Base-by-base conservation (phyloP, 176 grass and related monocot genomes). In the Oryza longistaminata region DNA sequence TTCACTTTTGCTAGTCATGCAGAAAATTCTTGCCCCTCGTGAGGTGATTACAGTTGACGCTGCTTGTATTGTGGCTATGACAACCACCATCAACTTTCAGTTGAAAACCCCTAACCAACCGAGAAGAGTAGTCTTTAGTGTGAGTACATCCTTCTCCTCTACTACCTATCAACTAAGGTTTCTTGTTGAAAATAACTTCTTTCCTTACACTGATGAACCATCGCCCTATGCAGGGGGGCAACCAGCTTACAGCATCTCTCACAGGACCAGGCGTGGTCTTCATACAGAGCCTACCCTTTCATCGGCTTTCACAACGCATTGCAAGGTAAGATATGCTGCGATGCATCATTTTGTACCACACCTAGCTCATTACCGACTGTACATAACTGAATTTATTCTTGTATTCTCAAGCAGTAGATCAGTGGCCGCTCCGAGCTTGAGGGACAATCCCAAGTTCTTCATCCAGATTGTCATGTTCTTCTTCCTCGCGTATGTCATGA, bases 391-490 rank as follows among this genome's bases (percentile, higher is more conserved):
- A 21, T 61, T 73, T 68, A 70, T 77, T 68, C 7, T 73, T 81
- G 26, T 87, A 53, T 50, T 78, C 11, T 84, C 55, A 85, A 82
- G 75, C 89, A 90, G 71, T 89, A 93, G 93, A 73, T 87, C 96
- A 12, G 84, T 99, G 58, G 91, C 81, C 25, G 88, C 88, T 11
- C 91, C 96, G 81, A 92, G 93, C 84, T 88, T 99, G 90, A 90
- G 96, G 73, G 93, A 99, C 24, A 96, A 99, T 62, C 93, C 96
- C 33, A 99, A 89, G 91, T 96, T 99, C 81, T 89, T 99, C 80
- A 86, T 99, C 87, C 96, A 99, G 85, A 92, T 99, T 13, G 86
- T 85, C 35, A 82, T 99, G 76, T 96, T 99, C 81, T 99, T 99
- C 87, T 95, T 96, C 81, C 75, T 96, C 14, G 93, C 96, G 2